Conservation (phyloP, 768 basidiomycete genomes). For the Boletales sp. region DNA sequence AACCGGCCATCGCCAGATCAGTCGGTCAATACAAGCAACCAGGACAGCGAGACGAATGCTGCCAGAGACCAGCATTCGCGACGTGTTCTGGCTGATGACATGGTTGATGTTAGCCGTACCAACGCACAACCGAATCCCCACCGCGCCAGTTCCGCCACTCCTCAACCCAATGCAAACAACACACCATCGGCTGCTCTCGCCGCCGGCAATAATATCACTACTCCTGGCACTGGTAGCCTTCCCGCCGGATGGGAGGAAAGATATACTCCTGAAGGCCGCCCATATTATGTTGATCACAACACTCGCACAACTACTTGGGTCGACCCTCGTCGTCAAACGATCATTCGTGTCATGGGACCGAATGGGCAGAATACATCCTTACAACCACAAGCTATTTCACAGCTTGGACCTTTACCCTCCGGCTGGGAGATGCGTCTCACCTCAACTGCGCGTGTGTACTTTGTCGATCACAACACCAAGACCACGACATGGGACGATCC, state of each 20-base stretch:
- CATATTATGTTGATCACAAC: slow-evolving; percentile 99
- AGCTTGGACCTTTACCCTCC: slow-evolving; percentile 93
- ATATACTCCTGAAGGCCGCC: slow-evolving; percentile 96
- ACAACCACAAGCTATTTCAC: slow-evolving; percentile 94
- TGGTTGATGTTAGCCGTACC: slow-evolving; percentile 68
- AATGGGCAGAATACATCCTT: slow-evolving; percentile 82
- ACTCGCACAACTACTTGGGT: slow-evolving; percentile 99
- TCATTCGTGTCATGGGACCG: slow-evolving; percentile 95
- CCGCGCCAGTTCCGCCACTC: slow-evolving; percentile 35
- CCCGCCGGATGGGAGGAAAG: slow-evolving; percentile 99
- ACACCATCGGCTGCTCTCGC: slow-evolving; percentile 48
- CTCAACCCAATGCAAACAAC: slow-evolving; percentile 28
- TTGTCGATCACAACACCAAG: slow-evolving; percentile 99
- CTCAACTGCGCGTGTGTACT: slow-evolving; percentile 96
- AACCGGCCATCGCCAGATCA: slow-evolving; percentile 83
- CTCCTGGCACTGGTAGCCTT: slow-evolving; percentile 79
- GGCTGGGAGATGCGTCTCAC: slow-evolving; percentile 99
- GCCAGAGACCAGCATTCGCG: slow-evolving; percentile 85
- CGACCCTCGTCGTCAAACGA: slow-evolving; percentile 93
- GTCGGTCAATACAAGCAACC: slow-evolving; percentile 63
- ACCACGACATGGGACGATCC: slow-evolving; percentile 99
- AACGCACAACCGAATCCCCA: slow-evolving; percentile 38
- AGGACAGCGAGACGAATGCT: slow-evolving; percentile 77
- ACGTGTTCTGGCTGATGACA: slow-evolving; percentile 78
- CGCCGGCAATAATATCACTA: slow-evolving; percentile 48